These are phyloP conservation scores for Westerdykella sp. DNA, from an alignment of 2,329 filamentous ascomycete genomes.

Conservation along the genomic window DNA sequence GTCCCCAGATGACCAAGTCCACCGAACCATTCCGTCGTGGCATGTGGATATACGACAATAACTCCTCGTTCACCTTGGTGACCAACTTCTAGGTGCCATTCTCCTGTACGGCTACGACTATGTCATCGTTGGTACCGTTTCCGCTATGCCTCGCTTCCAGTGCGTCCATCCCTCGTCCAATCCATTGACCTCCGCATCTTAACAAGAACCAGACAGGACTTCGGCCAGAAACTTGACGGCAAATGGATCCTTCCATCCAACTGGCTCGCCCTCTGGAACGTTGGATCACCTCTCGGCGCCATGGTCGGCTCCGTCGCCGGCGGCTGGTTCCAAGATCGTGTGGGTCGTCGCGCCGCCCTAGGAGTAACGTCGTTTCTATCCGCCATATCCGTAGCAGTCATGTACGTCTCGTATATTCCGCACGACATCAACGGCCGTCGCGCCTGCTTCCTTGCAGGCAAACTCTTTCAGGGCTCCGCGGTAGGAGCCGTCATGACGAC, in stretches of 20 bases:
- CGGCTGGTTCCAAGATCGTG: constrained; percentile 23
- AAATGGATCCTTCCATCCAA: constrained; percentile 25
- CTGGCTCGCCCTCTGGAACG: constrained; percentile 27
- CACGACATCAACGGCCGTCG: constrained; percentile 17
- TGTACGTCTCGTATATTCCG: constrained; percentile 26
- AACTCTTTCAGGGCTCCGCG: constrained; percentile 43
- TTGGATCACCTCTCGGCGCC: constrained; percentile 20
- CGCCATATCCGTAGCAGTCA: constrained; percentile 23
- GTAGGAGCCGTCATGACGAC: constrained; percentile 41
- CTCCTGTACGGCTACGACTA: constrained; percentile 28
- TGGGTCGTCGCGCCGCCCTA: constrained; percentile 20
- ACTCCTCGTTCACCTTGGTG: neutral
- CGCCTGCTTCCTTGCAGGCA: constrained; percentile 40
- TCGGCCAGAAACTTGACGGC: constrained; percentile 13
- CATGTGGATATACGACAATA: neutral
- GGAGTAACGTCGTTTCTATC: constrained; percentile 20
- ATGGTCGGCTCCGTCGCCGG: constrained; percentile 23
- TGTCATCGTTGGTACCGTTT: constrained; percentile 25
- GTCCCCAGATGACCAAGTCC: neutral
- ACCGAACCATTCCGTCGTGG: neutral
- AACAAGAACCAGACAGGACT: constrained; percentile 16
- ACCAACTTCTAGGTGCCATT: constrained; percentile 10
- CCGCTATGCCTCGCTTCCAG: constrained; percentile 27
- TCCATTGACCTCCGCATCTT: neutral
- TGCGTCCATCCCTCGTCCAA: constrained; percentile 7